A percentile compares a stretch with the other conserved stretches of the same genome.
phyloP scores from a whole-genome alignment of 1,284 basidiomycete species.

The Ustilago esculenta region DNA sequence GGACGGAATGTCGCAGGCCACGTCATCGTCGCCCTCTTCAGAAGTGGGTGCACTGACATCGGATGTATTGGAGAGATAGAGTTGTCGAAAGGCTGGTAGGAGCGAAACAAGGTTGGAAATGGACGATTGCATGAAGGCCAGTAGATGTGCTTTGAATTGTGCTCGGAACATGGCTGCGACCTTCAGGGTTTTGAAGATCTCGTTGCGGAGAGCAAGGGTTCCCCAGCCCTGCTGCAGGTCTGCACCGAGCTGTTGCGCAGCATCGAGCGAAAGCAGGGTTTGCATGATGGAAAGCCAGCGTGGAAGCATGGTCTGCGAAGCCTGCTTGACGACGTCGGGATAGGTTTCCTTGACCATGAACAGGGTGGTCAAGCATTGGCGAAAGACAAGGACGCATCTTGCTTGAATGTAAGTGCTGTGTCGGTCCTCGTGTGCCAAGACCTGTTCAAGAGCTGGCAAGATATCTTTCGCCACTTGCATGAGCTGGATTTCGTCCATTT shows the following conservation, averaged over 20 bases:
- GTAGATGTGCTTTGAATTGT: slow-evolving; percentile 50
- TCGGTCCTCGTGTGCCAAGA: slow-evolving; percentile 36
- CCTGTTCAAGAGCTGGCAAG: slow-evolving; percentile 54
- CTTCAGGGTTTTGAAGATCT: slow-evolving; percentile 60
- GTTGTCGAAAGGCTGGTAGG: slow-evolving; percentile 39
- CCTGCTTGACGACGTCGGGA: slow-evolving; percentile 84
- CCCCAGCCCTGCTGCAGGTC: slow-evolving; percentile 41
- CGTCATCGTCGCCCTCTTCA: slow-evolving; percentile 78
- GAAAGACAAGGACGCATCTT: slow-evolving; percentile 85
- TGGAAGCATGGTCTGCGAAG: slow-evolving; percentile 81
- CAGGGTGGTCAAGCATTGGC: slow-evolving; percentile 86
- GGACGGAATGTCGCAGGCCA: slow-evolving; percentile 73
- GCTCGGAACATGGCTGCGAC: slow-evolving; percentile 55
- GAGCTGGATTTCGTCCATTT: slow-evolving; percentile 64
- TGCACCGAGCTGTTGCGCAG: slow-evolving; percentile 21
- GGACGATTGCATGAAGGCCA: slow-evolving; percentile 27
- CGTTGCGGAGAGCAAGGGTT: slow-evolving; percentile 47
- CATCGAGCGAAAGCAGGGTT: slow-evolving; percentile 22
- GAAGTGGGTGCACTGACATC: slow-evolving; percentile 72
- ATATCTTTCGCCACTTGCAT: slow-evolving; percentile 58
- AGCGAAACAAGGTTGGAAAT: slow-evolving; percentile 43
- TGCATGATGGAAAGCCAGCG: slow-evolving; percentile 73
- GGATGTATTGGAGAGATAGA: slow-evolving; percentile 67
- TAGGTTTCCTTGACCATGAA: slow-evolving; percentile 95
- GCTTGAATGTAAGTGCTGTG: slow-evolving; percentile 70